Evolutionary conservation across 108 stramenopile species (phyloP), one percentile per base, ranked within the genome.

Genomic region (Skeletonema costatum): DNA sequence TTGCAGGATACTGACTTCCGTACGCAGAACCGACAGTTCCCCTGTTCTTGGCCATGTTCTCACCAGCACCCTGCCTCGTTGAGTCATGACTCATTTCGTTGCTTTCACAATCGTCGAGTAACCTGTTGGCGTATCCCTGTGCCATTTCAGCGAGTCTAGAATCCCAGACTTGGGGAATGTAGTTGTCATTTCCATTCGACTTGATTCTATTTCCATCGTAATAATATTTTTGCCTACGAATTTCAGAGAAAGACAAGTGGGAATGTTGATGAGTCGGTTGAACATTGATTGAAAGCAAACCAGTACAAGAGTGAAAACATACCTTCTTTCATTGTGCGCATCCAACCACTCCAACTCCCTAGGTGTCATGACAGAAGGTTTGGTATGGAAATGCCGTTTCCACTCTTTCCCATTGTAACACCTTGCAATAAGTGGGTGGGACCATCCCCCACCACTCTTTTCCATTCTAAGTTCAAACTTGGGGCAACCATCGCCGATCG

Each of bases 31-130:
- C 25, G 25, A 25, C 9, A 9, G 53, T 4, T 10, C 53, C 53
- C 21, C 53, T 56, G 25, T 56, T 56, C 25, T 56, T 56, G 53
- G 53, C 19, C 53, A 56, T 56, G 53, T 56, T 56, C 53, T 56
- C 53, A 9, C 53, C 53, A 5, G 53, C 53, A 9, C 8, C 17
- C 4, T 19, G 4, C 25, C 53, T 21, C 2, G 7, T 29, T 2
- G 6, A 0, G 53, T 25, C 53, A 7, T 56, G 53, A 9, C 0
- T 6, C 21, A 56, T 56, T 0, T 0, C 1, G 8, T 56, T 29
- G 21, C 6, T 10, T 2, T 25, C 53, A 25, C 53, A 56, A 2
- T 17, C 53, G 21, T 56, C 53, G 25, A 56, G 53, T 2, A 56
- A 25, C 21, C 1, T 7, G 2, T 25, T 17, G 4, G 53, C 53